Evolutionary conservation across 306 rosid species (phyloP).

Genomic region (Prunus salicina): DNA sequence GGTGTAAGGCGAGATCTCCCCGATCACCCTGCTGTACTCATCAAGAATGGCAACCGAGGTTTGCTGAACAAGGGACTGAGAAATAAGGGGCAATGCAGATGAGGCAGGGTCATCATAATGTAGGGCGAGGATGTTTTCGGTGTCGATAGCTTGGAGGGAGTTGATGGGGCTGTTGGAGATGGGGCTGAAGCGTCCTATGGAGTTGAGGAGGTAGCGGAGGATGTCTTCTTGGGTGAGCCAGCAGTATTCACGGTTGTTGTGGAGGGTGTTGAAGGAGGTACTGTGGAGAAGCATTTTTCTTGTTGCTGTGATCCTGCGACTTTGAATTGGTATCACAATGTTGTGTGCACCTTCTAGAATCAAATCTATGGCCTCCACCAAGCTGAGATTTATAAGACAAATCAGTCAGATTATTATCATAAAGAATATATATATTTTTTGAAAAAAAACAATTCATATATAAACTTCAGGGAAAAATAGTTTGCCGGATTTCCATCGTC

Average conservation of each 20-base stretch:
- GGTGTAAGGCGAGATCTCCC: slow-evolving; percentile 71
- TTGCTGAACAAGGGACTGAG: slow-evolving; percentile 40
- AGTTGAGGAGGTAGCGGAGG: slow-evolving; percentile 73
- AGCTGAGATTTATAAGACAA: slow-evolving; percentile 28
- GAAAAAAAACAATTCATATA: background rate
- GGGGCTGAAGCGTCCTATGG: slow-evolving; percentile 60
- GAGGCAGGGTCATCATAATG: slow-evolving; percentile 60
- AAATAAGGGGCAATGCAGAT: slow-evolving; percentile 55
- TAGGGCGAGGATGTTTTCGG: slow-evolving; percentile 37
- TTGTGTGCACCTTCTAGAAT: slow-evolving; percentile 69
- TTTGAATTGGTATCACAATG: slow-evolving; percentile 55
- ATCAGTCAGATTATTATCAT: background rate
- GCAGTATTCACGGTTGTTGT: slow-evolving; percentile 51
- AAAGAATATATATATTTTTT: background rate
- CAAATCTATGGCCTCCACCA: slow-evolving; percentile 65
- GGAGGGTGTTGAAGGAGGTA: slow-evolving; percentile 27
- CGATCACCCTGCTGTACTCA: slow-evolving; percentile 41
- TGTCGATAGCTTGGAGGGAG: slow-evolving; percentile 53
- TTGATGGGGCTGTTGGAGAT: slow-evolving; percentile 42
- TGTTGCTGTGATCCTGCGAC: slow-evolving; percentile 9
- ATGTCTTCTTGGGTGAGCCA: slow-evolving; percentile 92
- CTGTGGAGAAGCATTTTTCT: slow-evolving; percentile 28
- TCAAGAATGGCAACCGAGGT: slow-evolving; percentile 73
- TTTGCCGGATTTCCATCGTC: too few species aligned
- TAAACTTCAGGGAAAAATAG: background rate